These are phyloP conservation scores for Ogataea chonburiensis DNA, from an alignment of 805 yeast species.

Conservation along the genomic window DNA sequence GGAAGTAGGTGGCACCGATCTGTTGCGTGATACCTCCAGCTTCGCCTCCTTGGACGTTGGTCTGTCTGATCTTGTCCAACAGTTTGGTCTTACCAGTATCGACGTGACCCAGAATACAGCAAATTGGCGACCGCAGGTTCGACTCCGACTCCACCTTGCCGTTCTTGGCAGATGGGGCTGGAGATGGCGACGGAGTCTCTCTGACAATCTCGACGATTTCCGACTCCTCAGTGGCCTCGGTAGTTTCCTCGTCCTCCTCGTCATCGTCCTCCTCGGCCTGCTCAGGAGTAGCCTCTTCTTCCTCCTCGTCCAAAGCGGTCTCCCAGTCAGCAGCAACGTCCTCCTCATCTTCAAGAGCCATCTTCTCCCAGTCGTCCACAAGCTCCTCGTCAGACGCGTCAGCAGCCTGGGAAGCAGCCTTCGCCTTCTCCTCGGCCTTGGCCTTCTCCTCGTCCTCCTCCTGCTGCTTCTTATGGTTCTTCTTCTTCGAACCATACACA, in stretches of 20 bases:
- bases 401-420: constrained; percentile 37
- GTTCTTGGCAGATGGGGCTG: constrained; percentile 18
- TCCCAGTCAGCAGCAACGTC: constrained; percentile 58
- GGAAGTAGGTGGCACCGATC: constrained; percentile 99
- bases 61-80: constrained; percentile 95
- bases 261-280: constrained; percentile 32
- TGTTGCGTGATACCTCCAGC: constrained; percentile 99
- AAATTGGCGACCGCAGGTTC: constrained; percentile 95
- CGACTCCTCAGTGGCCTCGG: constrained; percentile 26
- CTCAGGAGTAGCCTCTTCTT: constrained; percentile 35
- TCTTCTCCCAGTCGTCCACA: constrained; percentile 84
- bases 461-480: constrained; percentile 37
- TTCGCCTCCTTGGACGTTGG: constrained; percentile 99
- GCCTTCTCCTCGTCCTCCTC: constrained; percentile 34
- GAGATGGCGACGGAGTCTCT: constrained; percentile 19
- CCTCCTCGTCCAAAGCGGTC: constrained; percentile 36
- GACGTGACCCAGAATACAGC: constrained; percentile 99
- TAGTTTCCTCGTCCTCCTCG: constrained; percentile 28
- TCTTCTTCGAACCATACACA: constrained; percentile 72
- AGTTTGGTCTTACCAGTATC: constrained; percentile 99
- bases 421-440: constrained; percentile 38
- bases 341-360: constrained; percentile 55
- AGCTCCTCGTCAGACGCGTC: constrained; percentile 49
- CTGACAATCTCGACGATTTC: constrained; percentile 30
- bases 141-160: constrained; percentile 21